These are phyloP conservation scores for Chaetoceros muelleri DNA, from an alignment of 108 stramenopile genomes.

Conservation along the genomic window DNA sequence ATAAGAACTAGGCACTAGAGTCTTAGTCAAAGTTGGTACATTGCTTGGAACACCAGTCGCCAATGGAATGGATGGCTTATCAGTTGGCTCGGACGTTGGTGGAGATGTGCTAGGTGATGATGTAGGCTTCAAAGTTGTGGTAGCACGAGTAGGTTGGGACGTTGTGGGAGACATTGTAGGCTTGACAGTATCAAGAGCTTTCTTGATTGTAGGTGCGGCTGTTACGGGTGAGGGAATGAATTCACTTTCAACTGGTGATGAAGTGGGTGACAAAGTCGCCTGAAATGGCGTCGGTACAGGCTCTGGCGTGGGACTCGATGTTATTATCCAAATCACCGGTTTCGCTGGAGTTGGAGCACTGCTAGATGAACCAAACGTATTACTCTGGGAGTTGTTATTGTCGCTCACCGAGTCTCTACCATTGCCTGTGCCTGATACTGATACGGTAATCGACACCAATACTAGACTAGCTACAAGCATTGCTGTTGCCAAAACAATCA, in stretches of 20 bases:
- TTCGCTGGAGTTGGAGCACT: background rate
- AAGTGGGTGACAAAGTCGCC: background rate
- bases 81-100: background rate
- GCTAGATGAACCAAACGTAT: background rate
- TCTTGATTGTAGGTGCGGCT: background rate
- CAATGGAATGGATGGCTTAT: background rate
- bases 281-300: background rate
- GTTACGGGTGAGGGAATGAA: background rate
- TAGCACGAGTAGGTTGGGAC: background rate
- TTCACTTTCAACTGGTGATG: too few species aligned
- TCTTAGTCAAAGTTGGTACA: background rate
- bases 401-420: background rate
- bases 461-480: background rate
- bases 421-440: background rate
- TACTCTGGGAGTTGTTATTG: background rate
- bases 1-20: too few species aligned
- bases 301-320: background rate
- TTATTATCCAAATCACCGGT: background rate
- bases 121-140: background rate
- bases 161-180: background rate
- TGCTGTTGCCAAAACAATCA: background rate
- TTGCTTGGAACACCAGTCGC: background rate
- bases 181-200: background rate
- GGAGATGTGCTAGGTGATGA: background rate
- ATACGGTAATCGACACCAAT: background rate